phyloP scores from a whole-genome alignment of 805 yeast genomes.

The Nakazawaea holstii region DNA sequence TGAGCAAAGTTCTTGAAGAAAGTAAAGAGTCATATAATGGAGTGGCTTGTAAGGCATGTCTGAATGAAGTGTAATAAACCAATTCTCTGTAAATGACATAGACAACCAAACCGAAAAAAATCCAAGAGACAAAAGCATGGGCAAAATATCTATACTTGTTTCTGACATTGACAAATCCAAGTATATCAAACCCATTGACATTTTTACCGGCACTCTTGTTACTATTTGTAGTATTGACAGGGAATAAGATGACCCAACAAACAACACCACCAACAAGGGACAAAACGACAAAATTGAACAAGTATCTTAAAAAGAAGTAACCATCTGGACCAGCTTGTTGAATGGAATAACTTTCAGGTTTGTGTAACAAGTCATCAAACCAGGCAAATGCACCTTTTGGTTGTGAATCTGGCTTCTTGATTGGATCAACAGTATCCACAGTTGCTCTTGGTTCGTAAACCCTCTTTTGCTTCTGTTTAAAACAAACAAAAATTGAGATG shows the following conservation, averaged over 20 bases:
- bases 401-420: slow-evolving; percentile 36
- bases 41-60: slow-evolving; percentile 70
- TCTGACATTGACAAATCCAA: slow-evolving; percentile 56
- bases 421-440: slow-evolving; percentile 41
- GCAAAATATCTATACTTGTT: slow-evolving; percentile 66
- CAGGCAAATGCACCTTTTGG: slow-evolving; percentile 47
- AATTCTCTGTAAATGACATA: slow-evolving; percentile 70
- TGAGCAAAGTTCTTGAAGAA: slow-evolving; percentile 65
- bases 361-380: slow-evolving; percentile 43
- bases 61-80: slow-evolving; percentile 61
- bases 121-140: slow-evolving; percentile 73
- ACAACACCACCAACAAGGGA: slow-evolving; percentile 50
- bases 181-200: slow-evolving; percentile 51
- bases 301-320: slow-evolving; percentile 63
- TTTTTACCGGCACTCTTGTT: slow-evolving; percentile 23
- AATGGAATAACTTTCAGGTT: slow-evolving; percentile 56
- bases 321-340: slow-evolving; percentile 77
- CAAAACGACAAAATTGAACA: slow-evolving; percentile 48
- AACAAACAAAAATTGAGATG: slow-evolving; percentile 29
- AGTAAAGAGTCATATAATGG: slow-evolving; percentile 67
- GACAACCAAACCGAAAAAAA: slow-evolving; percentile 59
- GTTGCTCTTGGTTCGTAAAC: slow-evolving; percentile 49
- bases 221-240: slow-evolving; percentile 73
- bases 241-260: slow-evolving; percentile 64
- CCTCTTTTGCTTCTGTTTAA: slow-evolving; percentile 38